phyloP scores from a whole-genome alignment of 116 monocot genomes.

The Dioscorea cayenensis region DNA sequence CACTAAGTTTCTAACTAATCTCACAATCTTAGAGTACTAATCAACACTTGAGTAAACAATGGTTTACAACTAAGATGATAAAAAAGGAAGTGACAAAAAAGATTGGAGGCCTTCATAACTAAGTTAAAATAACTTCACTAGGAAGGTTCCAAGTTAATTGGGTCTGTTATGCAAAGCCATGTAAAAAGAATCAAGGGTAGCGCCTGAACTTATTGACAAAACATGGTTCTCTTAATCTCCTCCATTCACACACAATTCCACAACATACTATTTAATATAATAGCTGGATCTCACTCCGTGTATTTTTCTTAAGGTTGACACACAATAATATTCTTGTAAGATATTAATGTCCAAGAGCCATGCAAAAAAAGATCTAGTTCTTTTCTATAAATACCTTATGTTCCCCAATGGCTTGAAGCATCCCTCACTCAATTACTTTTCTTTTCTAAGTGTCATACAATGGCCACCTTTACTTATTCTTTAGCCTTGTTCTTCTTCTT shows the following conservation, averaged over 20 bases:
- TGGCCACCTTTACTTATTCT: slow-evolving; percentile 1
- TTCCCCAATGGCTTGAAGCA: not conserved
- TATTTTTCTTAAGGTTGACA: too few relatives aligned
- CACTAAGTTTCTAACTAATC: too few relatives aligned
- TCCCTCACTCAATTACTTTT: not conserved
- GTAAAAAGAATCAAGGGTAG: not conserved
- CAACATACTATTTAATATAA: too few relatives aligned
- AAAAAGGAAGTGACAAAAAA: too few relatives aligned
- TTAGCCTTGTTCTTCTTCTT: not conserved
- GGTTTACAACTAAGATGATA: too few relatives aligned
- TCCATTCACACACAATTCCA: not conserved
- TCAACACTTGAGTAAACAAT: too few relatives aligned
- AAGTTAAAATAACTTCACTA: not conserved
- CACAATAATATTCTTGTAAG: too few relatives aligned
- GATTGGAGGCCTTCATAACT: too few relatives aligned
- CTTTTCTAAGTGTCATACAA: not conserved
- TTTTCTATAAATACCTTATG: not conserved
- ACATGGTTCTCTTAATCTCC: not conserved
- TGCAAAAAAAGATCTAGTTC: not conserved
- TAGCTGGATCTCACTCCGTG: too few relatives aligned
- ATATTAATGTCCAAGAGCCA: too few relatives aligned
- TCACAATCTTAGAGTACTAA: too few relatives aligned
- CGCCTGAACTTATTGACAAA: slow-evolving; percentile 1
- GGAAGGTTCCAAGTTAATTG: slow-evolving; percentile 1
- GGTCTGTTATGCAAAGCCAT: not conserved